phyloP scores from a whole-genome alignment of 2,329 filamentous ascomycete genomes.

The Fulvia fulva region DNA sequence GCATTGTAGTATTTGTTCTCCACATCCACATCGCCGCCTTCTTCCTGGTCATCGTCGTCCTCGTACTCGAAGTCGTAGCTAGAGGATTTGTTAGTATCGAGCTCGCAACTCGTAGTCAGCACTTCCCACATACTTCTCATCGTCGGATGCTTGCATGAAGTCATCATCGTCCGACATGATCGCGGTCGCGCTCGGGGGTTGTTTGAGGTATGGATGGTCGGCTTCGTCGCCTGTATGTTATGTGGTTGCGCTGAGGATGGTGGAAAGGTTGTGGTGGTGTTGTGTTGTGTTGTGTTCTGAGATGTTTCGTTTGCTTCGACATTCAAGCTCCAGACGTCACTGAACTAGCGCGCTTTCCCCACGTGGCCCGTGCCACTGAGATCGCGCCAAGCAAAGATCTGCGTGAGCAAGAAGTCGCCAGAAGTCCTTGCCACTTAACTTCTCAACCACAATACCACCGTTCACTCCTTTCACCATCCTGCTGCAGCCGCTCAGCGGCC shows the following conservation, averaged over 20 bases:
- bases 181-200: slow-evolving; percentile 15
- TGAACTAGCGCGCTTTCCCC: not conserved
- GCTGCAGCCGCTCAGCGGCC: not conserved
- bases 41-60: slow-evolving; percentile 84
- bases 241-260: not conserved
- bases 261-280: not conserved
- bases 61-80: slow-evolving; percentile 98
- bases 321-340: slow-evolving; percentile 1
- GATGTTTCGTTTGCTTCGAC: not conserved
- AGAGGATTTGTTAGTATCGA: slow-evolving; percentile 4
- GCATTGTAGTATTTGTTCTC: slow-evolving; percentile 99
- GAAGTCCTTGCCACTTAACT: slow-evolving; percentile 6
- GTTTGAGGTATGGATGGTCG: not conserved
- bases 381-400: slow-evolving; percentile 1
- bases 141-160: slow-evolving; percentile 89
- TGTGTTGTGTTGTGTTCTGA: not conserved
- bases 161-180: slow-evolving; percentile 81
- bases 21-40: slow-evolving; percentile 85
- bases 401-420: not conserved
- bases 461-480: not conserved
- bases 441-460: no score
- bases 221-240: slow-evolving; percentile 9
- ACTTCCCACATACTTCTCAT: slow-evolving; percentile 64
- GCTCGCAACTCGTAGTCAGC: slow-evolving; percentile 10
- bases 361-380: no score